These are phyloP conservation scores for Apiotrichum montevideense DNA, from an alignment of 1,284 basidiomycete species.

Conservation along the genomic window DNA sequence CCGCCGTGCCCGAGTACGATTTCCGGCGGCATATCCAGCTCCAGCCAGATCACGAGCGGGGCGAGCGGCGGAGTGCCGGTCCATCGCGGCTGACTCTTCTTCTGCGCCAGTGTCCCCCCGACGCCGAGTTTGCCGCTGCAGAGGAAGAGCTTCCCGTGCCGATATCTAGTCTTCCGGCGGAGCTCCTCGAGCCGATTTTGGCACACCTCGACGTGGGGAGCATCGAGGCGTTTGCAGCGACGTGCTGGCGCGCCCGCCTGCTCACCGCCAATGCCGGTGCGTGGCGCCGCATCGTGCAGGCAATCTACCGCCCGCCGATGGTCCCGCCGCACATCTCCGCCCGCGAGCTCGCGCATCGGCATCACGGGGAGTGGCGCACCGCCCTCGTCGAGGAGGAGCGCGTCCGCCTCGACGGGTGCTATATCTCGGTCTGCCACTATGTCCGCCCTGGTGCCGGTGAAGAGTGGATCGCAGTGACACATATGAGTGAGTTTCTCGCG, in stretches of 20 bases:
- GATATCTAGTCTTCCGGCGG: constrained; percentile 62
- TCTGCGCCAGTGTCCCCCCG: background rate
- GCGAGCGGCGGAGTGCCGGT: constrained; percentile 36
- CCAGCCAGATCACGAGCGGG: constrained; percentile 37
- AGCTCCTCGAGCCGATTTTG: constrained; percentile 66
- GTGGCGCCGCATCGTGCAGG: constrained; percentile 56
- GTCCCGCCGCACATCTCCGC: constrained; percentile 19
- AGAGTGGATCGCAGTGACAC: constrained; percentile 62
- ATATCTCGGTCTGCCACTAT: constrained; percentile 77
- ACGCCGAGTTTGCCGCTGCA: constrained; percentile 57
- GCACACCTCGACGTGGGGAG: constrained; percentile 53
- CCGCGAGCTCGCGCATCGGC: constrained; percentile 51
- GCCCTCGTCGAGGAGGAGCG: constrained; percentile 75
- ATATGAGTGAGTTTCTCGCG: constrained; percentile 46
- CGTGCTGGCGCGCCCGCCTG: constrained; percentile 65
- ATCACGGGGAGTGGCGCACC: constrained; percentile 62
- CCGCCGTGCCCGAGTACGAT: constrained; percentile 32
- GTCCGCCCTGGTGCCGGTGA: constrained; percentile 71
- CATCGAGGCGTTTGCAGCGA: constrained; percentile 68
- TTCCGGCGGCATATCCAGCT: constrained; percentile 43
- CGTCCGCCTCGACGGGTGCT: constrained; percentile 75
- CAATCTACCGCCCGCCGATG: constrained; percentile 62
- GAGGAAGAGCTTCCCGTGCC: constrained; percentile 58
- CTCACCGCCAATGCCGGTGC: constrained; percentile 61
- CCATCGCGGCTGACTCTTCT: constrained; percentile 1